phyloP scores from a whole-genome alignment of 2,329 filamentous ascomycete species.

The Coleophoma cylindrospora region DNA sequence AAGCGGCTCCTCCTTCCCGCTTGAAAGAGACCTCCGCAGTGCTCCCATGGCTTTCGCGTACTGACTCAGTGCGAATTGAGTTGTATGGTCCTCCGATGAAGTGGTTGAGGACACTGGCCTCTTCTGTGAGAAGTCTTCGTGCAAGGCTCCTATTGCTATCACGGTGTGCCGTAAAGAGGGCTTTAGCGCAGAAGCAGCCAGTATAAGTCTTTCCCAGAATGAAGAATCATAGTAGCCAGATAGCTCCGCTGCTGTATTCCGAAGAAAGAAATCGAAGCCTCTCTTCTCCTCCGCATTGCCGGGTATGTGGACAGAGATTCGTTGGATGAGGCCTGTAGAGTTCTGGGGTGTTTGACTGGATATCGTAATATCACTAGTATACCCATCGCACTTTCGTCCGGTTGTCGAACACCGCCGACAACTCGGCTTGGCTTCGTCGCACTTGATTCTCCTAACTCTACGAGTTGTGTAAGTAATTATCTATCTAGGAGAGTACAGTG shows the following conservation, averaged over 20 bases:
- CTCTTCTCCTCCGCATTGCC: conserved; percentile 18
- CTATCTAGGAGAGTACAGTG: no score
- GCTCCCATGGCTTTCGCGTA: conserved; percentile 14
- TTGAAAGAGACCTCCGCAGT: conserved; percentile 8
- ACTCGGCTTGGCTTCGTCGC: conserved; percentile 16
- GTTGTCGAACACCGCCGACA: conserved; percentile 17
- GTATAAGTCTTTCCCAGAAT: conserved; percentile 22
- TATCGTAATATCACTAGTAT: conserved; percentile 3
- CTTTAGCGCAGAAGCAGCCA: conserved; percentile 17
- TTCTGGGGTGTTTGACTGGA: conserved; percentile 6
- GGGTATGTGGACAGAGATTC: conserved; percentile 12
- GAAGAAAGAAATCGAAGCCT: conserved; percentile 21
- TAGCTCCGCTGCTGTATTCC: conserved; percentile 17
- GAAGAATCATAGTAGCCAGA: conserved; percentile 19
- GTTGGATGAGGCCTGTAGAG: conserved; percentile 10
- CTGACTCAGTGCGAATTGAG: conserved; percentile 10
- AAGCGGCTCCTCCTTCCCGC: conserved; percentile 6
- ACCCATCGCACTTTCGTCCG: conserved; percentile 20
- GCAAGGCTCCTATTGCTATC: conserved; percentile 12
- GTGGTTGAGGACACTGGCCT: conserved; percentile 3
- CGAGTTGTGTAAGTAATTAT: no score
- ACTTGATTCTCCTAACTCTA: conserved; percentile 18
- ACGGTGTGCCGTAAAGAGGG: conserved; percentile 12
- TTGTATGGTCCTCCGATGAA: background rate
- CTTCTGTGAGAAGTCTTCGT: conserved; percentile 10